Evolutionary conservation across 2,329 filamentous ascomycete species (phyloP).

Genomic region (Tolypocladium amazonense): DNA sequence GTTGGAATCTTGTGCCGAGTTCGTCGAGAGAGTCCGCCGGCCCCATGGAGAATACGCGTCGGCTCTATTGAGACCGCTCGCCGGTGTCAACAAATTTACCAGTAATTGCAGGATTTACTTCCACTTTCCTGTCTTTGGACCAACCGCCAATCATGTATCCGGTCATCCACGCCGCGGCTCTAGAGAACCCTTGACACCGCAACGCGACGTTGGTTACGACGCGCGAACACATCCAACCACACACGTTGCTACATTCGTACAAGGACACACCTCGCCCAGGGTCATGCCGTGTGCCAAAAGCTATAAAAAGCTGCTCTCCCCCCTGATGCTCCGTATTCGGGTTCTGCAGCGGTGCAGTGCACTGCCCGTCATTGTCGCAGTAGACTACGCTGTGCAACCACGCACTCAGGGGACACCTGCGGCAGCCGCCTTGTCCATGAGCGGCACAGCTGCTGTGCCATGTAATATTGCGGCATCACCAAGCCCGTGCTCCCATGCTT

Average conservation of each 20-base stretch:
- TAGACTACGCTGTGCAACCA: neutral
- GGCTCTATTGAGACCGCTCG: neutral
- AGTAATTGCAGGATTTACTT: too few relatives aligned
- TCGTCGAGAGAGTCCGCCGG: too few relatives aligned
- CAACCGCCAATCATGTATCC: neutral
- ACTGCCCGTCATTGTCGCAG: neutral
- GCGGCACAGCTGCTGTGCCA: neutral
- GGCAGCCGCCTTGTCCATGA: neutral
- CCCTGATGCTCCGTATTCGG: neutral
- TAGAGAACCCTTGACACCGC: neutral
- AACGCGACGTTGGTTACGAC: neutral
- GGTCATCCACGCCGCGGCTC: neutral
- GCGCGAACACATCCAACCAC: neutral
- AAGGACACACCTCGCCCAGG: neutral
- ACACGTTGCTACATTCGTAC: too few relatives aligned
- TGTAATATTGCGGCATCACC: neutral
- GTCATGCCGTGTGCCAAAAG: neutral
- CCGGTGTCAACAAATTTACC: neutral
- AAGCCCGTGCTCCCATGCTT: neutral
- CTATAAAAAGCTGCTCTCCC: neutral
- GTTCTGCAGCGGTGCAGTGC: neutral
- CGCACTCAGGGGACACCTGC: neutral
- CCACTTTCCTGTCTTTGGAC: neutral
- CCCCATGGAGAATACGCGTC: too few relatives aligned
- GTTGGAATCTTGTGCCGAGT: too few relatives aligned